Percentiles rank a stretch among this genome's conserved stretches.
phyloP scores from a whole-genome alignment of 2,329 filamentous ascomycete genomes.

The Stagonosporopsis cucurbitacearum region DNA sequence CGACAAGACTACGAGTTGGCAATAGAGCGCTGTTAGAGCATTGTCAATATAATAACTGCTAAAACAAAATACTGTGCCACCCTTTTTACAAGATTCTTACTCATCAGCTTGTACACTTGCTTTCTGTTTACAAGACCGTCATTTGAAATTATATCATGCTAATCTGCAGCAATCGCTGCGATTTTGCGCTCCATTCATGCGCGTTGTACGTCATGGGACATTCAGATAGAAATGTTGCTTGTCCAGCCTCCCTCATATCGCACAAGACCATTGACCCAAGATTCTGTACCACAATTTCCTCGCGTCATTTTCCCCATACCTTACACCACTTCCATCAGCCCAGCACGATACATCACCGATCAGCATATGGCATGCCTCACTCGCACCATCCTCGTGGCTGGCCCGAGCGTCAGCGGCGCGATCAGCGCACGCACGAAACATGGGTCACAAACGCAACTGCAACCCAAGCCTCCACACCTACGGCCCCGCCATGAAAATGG shows the following conservation, averaged over 20 bases:
- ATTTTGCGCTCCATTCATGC: too few species aligned
- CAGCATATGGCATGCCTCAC: background rate
- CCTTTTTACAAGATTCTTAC: background rate
- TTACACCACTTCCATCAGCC: background rate
- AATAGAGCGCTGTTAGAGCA: background rate
- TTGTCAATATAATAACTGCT: conserved; percentile 1
- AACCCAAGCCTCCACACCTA: background rate
- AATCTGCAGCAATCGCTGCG: too few species aligned
- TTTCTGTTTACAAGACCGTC: too few species aligned
- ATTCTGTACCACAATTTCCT: background rate
- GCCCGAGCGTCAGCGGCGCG: conserved; percentile 6
- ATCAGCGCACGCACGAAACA: background rate
- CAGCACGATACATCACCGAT: background rate
- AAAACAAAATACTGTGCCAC: background rate
- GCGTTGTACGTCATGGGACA: background rate
- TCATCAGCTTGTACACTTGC: too few species aligned
- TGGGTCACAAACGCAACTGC: background rate
- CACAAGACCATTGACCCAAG: background rate
- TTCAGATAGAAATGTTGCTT: background rate
- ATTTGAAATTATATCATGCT: too few species aligned
- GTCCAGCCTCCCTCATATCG: background rate
- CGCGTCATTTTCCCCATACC: background rate
- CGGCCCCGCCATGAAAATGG: background rate
- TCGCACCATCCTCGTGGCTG: background rate
- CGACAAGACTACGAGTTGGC: background rate